Base-by-base conservation (phyloP, 2,329 filamentous ascomycete genomes). In the Emmonsiellopsis sp. region DNA sequence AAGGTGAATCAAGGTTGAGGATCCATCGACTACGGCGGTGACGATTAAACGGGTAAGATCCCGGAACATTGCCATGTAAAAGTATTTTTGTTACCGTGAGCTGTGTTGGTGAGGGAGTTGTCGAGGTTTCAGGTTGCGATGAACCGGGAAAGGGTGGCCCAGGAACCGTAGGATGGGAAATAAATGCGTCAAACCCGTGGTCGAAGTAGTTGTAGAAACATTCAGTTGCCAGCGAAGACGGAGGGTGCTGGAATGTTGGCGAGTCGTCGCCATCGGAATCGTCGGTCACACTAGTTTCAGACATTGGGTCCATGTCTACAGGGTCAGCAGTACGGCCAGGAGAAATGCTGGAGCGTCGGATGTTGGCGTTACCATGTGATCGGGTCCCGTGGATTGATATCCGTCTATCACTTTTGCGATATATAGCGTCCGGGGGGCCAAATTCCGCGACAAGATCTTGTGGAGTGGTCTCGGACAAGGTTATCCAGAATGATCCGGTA, bases 181-280 rank as follows among this genome's bases (percentile, higher is more conserved):
- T 81, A 5, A 97, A 78, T 8, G 96, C 81, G 68, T 98, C 93
- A 64, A 98, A 94, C 1, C 93, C 93, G 57, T 95, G 85, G 59
- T 92, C 86, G 66, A 96, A 98, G 68, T 98, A 98, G 68, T 97
- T 97, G 71, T 93, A 96, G 67, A 97, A 98, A 59, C 85, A 90
- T 62, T 80, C 77, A 6, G 71, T 65, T 2, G 71, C 65, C n/a
- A 71, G 57, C 6, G 65, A 67, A 5, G 68, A 66, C 39, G 75
- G 71, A 65, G 94, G 88, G 3, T 83, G 80, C 1, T 83, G 81
- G 3, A 70, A 83, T 60, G 66, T 77, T 73, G 58, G 75, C 33
- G 70, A 68, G 50, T 66, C 58, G 33, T 87, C 86, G 21, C 78
- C 76, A 54, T 83, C 81, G 1, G 83, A 82, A 53, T 83, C 82